Evolutionary conservation across 1,284 basidiomycete species (phyloP), one percentile per base, ranked within the genome.

Genomic region (Apiotrichum porosum): DNA sequence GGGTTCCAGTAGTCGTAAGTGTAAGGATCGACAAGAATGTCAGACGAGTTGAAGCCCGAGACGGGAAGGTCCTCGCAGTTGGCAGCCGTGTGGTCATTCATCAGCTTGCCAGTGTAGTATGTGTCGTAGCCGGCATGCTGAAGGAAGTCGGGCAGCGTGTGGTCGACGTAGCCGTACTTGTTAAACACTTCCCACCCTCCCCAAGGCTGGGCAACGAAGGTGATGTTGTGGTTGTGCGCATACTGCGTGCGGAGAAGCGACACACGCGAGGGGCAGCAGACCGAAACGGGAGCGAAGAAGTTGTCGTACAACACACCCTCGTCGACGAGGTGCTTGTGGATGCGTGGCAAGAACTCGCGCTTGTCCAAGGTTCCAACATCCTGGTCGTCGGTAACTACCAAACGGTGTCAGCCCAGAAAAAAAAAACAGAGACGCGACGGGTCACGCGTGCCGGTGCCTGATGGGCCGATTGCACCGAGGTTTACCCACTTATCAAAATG

Each of bases 201-300:
- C 40, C 48, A 63, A 0, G 65, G 65, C 10, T 42, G 41, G 10
- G 48, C 37, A 2, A 68, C 65, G 21, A 52, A 61, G 2, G 65
- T 66, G 36, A 66, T 53, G 50, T 66, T 68, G 47, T 63, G 63
- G 52, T 62, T 63, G 53, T 68, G 65, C 4, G 65, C 61, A 30
- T 60, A 56, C 41, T 66, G 63, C 3, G 61, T 54, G 9, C 63
- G 52, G 3, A 65, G 50, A 9, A 68, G 57, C 17, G 52, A 55
- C 6, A 62, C 57, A 2, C 63, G 59, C 1, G 60, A 61, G 0
- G 65, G 65, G 35, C 65, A 68, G 48, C 65, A 68, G 9, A 68
- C 47, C 0, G 59, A 58, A 13, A 61, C 58, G 6, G 62, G 62
- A 0, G 57, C 51, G 37, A 61, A 64, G 46, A 63, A 66, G 49